Base-by-base conservation (phyloP, 140 eudicot genomes). In the Oenanthe javanica region DNA sequence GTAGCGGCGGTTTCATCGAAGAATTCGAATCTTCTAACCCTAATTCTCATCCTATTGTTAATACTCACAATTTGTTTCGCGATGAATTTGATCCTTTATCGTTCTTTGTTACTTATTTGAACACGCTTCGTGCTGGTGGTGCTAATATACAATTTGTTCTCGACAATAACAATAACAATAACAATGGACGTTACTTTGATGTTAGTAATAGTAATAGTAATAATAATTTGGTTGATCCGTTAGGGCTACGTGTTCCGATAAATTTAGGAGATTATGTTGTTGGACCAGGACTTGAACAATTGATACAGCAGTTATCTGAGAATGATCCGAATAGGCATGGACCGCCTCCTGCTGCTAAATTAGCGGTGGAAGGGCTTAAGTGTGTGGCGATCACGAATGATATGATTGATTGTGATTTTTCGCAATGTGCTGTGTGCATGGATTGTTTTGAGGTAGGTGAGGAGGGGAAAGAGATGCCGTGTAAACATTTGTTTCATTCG, bases 121-220 rank as follows among this genome's bases (percentile, higher is more conserved):
- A 71, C 51, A 84, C 77, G 11, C 82, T 93, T 27, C 83, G 85
- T 43, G 86, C 88, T 12, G 89, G 96, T 15, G 96, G 97, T 14
- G 96, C 96, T 4, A 85, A 89, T 73, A 88, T 94, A n/a, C 97
- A 94, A 72, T 87, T 94, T 36, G 94, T 94, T 0, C 81, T 94
- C 23, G 92, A 88, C 19, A 86, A 85, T 36, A 85, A 84, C 59
- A 72, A 57, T 2, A 69, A 36, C 9, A 15, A 80, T 0, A n/a
- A 7, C 0, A 86, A 79, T 21, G 36, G 36, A 31, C 36, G 36
- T 31, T 31, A 31, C 36, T 31, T 31, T 31, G 36, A 31, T 31
- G 36, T 31, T 31, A 18, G 1, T 54, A 19, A 5, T 54, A 2
- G 2, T 52, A 55, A 55, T 55, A 5, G 18, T 55, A 1, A 55